Evolutionary conservation across 352 stramenopile genomes (phyloP).

Genomic region (Globisporangium cylindrosporum): DNA sequence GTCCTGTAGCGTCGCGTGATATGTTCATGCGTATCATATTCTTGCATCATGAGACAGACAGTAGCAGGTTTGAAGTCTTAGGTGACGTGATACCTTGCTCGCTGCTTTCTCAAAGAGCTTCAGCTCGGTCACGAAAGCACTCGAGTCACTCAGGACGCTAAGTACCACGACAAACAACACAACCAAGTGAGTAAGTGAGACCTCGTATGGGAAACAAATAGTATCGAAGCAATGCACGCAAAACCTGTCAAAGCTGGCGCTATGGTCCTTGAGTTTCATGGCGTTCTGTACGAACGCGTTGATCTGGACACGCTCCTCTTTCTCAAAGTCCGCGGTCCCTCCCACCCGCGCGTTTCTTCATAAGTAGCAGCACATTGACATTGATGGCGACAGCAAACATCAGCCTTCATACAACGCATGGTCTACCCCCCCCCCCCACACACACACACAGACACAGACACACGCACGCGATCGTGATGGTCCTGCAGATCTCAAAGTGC

Average conservation of each 20-base stretch:
- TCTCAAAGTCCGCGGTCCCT: conserved; percentile 19
- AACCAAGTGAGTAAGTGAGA: neutral
- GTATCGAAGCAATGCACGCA: neutral
- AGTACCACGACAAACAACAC: neutral
- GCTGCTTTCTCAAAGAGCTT: conserved; percentile 54
- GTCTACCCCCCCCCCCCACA: neutral
- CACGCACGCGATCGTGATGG: conserved; percentile 48
- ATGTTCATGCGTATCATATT: neutral
- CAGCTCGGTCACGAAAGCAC: conserved; percentile 30
- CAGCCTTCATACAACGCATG: too few relatives aligned
- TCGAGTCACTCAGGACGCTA: conserved; percentile 32
- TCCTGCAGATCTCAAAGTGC: conserved; percentile 54
- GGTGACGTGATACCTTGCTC: conserved; percentile 24
- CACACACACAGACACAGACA: neutral
- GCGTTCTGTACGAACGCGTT: conserved; percentile 31
- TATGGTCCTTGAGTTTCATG: conserved; percentile 28
- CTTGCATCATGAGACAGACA: neutral
- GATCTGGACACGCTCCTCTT: conserved; percentile 28
- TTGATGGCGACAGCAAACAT: too few relatives aligned
- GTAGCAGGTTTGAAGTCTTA: neutral
- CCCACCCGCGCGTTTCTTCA: conserved; percentile 44
- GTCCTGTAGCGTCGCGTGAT: conserved; percentile 26
- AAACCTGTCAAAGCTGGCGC: conserved; percentile 31
- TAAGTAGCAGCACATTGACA: neutral
- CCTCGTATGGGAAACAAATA: neutral